phyloP scores from a whole-genome alignment of 768 basidiomycete genomes.

The Boletus fagicola region DNA sequence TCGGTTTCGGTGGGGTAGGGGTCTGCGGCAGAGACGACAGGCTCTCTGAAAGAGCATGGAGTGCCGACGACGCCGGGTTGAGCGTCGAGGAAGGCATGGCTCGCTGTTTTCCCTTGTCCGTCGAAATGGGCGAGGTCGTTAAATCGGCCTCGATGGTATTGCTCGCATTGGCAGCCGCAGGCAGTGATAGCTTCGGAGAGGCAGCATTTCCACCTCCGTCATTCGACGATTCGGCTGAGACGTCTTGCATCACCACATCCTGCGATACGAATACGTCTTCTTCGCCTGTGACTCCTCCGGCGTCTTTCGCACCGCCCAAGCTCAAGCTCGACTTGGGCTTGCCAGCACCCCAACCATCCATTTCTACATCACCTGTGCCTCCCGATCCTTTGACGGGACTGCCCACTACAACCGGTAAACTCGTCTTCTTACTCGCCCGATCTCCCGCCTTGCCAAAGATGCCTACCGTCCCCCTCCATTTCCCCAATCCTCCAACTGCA shows the following conservation, averaged over 20 bases:
- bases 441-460: constrained; percentile 26
- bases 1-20: constrained; percentile 29
- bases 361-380: background rate
- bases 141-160: constrained; percentile 12
- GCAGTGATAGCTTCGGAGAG: constrained; percentile 16
- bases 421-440: constrained; percentile 44
- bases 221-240: constrained; percentile 10
- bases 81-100: constrained; percentile 18
- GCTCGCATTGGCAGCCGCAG: constrained; percentile 3
- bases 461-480: constrained; percentile 13
- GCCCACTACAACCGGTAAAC: constrained; percentile 42
- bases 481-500: background rate
- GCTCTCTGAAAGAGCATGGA: constrained; percentile 62
- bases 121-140: constrained; percentile 14
- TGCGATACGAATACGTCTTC: constrained; percentile 13
- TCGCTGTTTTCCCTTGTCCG: constrained; percentile 26
- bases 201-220: background rate
- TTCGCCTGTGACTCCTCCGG: background rate
- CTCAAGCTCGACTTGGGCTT: background rate
- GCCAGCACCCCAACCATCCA: background rate
- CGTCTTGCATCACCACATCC: constrained; percentile 7
- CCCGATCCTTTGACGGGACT: constrained; percentile 45
- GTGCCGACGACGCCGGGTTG: constrained; percentile 40
- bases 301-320: background rate
- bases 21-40: constrained; percentile 49